A percentile compares a stretch with the other conserved stretches of the same genome.
Evolutionary conservation across 352 stramenopile genomes (phyloP).

Genomic region (Phytopythium cucurbitacearum): DNA sequence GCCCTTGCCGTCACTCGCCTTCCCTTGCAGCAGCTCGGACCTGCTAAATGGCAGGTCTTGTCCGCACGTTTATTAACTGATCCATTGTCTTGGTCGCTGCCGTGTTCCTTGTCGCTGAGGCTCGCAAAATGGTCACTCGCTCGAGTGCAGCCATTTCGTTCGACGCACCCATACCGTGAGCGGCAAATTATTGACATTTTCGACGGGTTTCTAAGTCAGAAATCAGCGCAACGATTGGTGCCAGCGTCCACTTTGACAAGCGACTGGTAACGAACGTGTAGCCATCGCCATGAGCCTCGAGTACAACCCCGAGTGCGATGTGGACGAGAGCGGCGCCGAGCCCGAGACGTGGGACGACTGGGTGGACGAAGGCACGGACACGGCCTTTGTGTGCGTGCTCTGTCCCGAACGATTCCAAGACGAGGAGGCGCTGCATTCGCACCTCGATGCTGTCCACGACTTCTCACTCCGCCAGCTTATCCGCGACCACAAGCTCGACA

Average conservation of each 20-base stretch:
- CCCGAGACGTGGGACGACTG: constrained; percentile 85
- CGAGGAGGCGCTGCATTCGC: constrained; percentile 53
- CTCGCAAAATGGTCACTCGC: too few relatives aligned
- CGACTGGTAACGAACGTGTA: background rate
- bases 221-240: too few relatives aligned
- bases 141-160: too few relatives aligned
- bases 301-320: background rate
- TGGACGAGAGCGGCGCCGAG: constrained; percentile 35
- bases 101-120: too few relatives aligned
- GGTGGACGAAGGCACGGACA: constrained; percentile 59
- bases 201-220: too few relatives aligned
- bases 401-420: constrained; percentile 40
- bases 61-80: too few relatives aligned
- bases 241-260: background rate
- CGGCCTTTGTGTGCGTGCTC: constrained; percentile 66
- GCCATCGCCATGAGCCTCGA: background rate
- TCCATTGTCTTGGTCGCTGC: too few relatives aligned
- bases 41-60: too few relatives aligned
- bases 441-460: constrained; percentile 43
- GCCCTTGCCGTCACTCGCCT: too few relatives aligned
- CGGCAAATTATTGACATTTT: too few relatives aligned
- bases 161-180: too few relatives aligned
- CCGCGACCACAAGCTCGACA: constrained; percentile 48
- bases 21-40: too few relatives aligned
- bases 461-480: constrained; percentile 67